These are phyloP conservation scores for Claviceps monticola DNA, from an alignment of 2,329 filamentous ascomycete species.

Conservation along the genomic window DNA sequence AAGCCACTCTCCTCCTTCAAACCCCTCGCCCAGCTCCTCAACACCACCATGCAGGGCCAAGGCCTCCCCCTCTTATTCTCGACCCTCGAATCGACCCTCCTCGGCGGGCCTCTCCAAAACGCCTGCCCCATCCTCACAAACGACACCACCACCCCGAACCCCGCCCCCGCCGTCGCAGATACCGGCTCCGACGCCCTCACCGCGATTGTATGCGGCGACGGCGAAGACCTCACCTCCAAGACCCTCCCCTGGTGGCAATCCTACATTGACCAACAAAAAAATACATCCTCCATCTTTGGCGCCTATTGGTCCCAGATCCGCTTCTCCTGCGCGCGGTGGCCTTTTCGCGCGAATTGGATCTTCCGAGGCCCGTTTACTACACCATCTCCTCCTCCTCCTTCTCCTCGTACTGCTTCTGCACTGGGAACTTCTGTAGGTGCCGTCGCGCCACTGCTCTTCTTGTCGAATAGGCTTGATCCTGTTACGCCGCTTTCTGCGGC, in stretches of 20 bases:
- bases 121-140: slow-evolving; percentile 8
- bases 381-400: slow-evolving; percentile 13
- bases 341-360: slow-evolving; percentile 23
- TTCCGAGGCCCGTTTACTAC: slow-evolving; percentile 23
- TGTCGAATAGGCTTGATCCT: slow-evolving; percentile 29
- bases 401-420: slow-evolving; percentile 4
- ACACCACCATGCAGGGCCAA: slow-evolving; percentile 11
- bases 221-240: slow-evolving; percentile 11
- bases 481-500: slow-evolving; percentile 26
- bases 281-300: slow-evolving; percentile 18
- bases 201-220: slow-evolving; percentile 24
- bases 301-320: slow-evolving; percentile 22
- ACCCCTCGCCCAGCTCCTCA: slow-evolving; percentile 6
- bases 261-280: slow-evolving; percentile 16
- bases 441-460: slow-evolving; percentile 28
- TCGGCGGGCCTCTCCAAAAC: slow-evolving; percentile 10
- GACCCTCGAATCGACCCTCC: neutral
- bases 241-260: slow-evolving; percentile 13
- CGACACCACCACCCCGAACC: neutral
- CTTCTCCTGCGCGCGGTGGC: slow-evolving; percentile 25
- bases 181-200: slow-evolving; percentile 11
- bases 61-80: slow-evolving; percentile 1
- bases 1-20: slow-evolving; percentile 10
- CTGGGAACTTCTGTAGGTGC: slow-evolving; percentile 15
- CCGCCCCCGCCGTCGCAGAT: neutral